Conservation (phyloP, 1,139 yeast species). For the Diutina scorzettiae region DNA sequence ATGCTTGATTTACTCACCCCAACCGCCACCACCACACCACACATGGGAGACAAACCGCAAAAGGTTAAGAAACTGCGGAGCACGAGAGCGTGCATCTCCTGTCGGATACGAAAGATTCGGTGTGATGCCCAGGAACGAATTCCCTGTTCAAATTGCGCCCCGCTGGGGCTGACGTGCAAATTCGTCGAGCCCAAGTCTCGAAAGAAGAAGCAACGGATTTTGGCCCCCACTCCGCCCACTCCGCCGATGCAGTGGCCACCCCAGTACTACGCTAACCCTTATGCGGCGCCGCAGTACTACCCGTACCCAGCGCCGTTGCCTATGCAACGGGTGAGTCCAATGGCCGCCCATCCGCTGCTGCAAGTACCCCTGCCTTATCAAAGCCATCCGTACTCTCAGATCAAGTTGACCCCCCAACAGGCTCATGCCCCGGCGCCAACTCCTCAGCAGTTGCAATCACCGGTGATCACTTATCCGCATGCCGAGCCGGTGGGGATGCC, state of each 20-base stretch:
- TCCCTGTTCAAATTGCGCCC: conserved; percentile 4
- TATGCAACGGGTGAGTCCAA: background rate
- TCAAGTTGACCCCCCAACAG: conserved; percentile 1
- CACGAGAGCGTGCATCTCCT: conserved; percentile 3
- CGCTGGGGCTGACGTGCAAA: conserved; percentile 4
- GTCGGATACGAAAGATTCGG: conserved; percentile 5
- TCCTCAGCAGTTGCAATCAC: background rate
- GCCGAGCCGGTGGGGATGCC: background rate
- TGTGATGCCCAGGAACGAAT: conserved; percentile 6
- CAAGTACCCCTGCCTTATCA: conserved; percentile 4
- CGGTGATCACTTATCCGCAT: background rate
- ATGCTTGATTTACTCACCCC: conserved; percentile 5
- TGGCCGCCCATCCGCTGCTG: background rate
- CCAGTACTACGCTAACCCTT: background rate
- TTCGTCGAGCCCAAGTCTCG: conserved; percentile 4
- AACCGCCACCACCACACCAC: conserved; percentile 1
- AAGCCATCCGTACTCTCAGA: background rate
- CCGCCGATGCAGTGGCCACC: conserved; percentile 6
- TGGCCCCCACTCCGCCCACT: conserved; percentile 4
- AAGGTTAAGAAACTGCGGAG: conserved; percentile 6
- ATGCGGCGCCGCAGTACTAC: conserved; percentile 1
- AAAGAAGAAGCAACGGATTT: conserved; percentile 3
- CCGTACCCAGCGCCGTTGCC: background rate
- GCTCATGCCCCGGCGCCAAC: background rate
- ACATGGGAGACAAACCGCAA: conserved; percentile 5